These are phyloP conservation scores for Calonectria honghensis DNA, from an alignment of 2,329 filamentous ascomycete genomes.

Conservation along the genomic window DNA sequence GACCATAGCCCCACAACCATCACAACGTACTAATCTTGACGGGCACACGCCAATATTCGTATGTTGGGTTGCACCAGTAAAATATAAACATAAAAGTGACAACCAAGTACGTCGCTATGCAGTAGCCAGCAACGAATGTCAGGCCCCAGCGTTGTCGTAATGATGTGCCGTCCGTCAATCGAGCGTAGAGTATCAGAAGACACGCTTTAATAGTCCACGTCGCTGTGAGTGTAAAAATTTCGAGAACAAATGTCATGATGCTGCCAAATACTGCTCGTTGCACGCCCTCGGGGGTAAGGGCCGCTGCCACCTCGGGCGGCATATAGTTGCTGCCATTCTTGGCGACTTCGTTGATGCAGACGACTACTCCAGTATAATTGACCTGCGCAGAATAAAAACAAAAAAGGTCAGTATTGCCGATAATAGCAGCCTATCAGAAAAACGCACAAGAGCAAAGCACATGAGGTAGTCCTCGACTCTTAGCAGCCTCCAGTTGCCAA, in stretches of 20 bases:
- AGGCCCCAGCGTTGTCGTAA: conserved; percentile 61
- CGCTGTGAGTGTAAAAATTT: conserved; percentile 70
- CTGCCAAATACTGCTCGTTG: conserved; percentile 68
- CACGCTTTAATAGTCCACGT: conserved; percentile 73
- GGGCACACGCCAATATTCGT: conserved; percentile 72
- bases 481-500: conserved; percentile 68
- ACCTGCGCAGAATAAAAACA: conserved; percentile 33
- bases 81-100: conserved; percentile 71
- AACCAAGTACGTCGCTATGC: conserved; percentile 66
- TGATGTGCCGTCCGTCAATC: conserved; percentile 65
- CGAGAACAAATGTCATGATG: conserved; percentile 72
- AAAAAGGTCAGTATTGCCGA: not conserved
- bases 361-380: conserved; percentile 64
- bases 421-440: no score
- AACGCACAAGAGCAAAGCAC: conserved; percentile 66
- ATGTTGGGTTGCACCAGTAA: conserved; percentile 72
- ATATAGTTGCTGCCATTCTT: conserved; percentile 68
- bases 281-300: conserved; percentile 67
- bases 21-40: conserved; percentile 57
- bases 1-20: not conserved
- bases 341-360: conserved; percentile 65
- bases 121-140: conserved; percentile 65
- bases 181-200: conserved; percentile 70
- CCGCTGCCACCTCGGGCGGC: conserved; percentile 58
- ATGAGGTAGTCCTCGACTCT: conserved; percentile 76